Evolutionary conservation across 2,329 filamentous ascomycete species (phyloP).

Genomic region (Biscogniauxia mediterranea): DNA sequence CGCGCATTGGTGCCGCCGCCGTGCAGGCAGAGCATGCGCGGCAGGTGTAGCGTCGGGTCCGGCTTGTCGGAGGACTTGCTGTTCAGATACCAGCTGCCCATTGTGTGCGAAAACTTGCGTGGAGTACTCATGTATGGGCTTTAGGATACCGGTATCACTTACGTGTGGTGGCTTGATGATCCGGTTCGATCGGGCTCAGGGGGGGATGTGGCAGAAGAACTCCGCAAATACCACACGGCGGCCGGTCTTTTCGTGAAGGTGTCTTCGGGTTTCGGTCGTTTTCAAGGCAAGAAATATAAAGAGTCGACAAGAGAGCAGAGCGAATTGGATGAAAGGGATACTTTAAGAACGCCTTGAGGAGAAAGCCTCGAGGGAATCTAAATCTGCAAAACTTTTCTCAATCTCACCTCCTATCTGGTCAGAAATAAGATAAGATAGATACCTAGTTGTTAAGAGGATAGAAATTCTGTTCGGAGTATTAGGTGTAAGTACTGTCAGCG

Average conservation of each 20-base stretch:
- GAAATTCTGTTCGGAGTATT: background rate
- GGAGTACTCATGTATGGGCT: background rate
- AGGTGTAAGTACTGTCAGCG: background rate
- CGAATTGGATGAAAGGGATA: background rate
- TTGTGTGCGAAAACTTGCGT: background rate
- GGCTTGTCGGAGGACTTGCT: background rate
- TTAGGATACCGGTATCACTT: background rate
- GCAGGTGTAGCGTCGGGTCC: conserved; percentile 38
- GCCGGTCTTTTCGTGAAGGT: background rate
- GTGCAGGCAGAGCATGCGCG: conserved; percentile 77
- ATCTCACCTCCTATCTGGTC: background rate
- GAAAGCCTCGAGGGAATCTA: background rate
- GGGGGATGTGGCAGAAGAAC: background rate
- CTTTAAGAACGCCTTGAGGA: background rate
- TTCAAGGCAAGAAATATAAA: background rate
- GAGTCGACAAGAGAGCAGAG: background rate
- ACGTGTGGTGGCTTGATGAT: background rate
- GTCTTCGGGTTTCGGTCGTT: background rate
- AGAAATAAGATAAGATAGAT: background rate
- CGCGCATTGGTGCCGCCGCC: conserved; percentile 72
- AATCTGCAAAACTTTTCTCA: background rate
- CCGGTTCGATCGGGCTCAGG: background rate
- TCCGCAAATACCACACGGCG: background rate
- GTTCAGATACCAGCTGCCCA: background rate
- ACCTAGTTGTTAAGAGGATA: background rate